phyloP scores from a whole-genome alignment of 73 alveolate species.

The Blepharisma stoltei region DNA sequence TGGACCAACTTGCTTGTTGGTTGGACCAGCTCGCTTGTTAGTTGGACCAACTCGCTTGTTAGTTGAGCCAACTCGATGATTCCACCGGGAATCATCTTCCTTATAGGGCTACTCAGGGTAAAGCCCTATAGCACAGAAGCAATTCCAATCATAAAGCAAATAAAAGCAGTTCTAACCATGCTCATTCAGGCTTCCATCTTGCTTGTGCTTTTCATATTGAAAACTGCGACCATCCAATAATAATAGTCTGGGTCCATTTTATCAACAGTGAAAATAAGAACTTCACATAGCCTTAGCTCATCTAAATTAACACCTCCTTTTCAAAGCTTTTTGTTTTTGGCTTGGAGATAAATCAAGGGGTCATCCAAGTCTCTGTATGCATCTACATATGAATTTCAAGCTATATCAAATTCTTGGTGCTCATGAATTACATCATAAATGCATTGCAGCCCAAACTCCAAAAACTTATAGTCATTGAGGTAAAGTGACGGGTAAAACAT shows the following conservation, averaged over 20 bases:
- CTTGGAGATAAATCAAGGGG: conserved; percentile 17
- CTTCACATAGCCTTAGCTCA: not conserved
- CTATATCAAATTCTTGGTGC: not conserved
- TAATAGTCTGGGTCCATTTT: not conserved
- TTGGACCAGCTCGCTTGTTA: too few species aligned
- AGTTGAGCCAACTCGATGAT: too few species aligned
- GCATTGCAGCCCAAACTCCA: conserved; percentile 34
- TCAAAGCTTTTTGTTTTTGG: not conserved
- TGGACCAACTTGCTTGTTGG: too few species aligned
- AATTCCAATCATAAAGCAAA: conserved; percentile 44
- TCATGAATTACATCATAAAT: not conserved
- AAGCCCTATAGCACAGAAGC: conserved; percentile 39
- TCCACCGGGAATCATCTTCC: too few species aligned
- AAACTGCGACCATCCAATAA: conserved; percentile 9
- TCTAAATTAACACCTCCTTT: not conserved
- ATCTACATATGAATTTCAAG: not conserved
- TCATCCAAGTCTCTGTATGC: not conserved
- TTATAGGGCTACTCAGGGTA: too few species aligned
- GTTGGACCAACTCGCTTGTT: too few species aligned
- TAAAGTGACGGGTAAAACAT: conserved; percentile 40
- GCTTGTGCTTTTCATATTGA: not conserved
- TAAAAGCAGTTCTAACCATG: conserved; percentile 42
- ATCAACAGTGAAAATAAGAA: not conserved
- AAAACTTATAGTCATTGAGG: conserved; percentile 34
- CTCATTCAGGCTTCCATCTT: conserved; percentile 35